These are phyloP conservation scores for Penicillium roqueforti DNA, from an alignment of 495 filamentous ascomycete species.

Conservation along the genomic window DNA sequence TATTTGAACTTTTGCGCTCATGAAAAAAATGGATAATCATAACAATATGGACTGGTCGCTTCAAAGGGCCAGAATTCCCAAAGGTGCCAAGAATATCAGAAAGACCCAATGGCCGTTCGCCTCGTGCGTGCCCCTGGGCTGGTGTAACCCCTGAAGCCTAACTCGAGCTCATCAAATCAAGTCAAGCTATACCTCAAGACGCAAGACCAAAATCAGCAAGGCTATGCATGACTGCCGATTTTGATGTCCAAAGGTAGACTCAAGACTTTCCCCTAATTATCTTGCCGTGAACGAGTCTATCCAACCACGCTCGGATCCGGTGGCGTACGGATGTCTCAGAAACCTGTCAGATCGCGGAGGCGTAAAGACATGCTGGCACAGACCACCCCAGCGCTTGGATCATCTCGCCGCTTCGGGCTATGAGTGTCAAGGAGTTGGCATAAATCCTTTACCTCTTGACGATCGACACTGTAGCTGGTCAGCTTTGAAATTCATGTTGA, in stretches of 20 bases:
- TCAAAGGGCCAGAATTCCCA: conserved; percentile 22
- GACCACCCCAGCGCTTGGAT: conserved; percentile 29
- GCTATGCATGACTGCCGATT: conserved; percentile 9
- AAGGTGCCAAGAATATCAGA: conserved; percentile 22
- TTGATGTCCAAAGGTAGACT: conserved; percentile 23
- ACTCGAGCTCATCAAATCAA: conserved; percentile 6
- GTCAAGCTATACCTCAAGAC: conserved; percentile 1
- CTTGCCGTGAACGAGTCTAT: conserved; percentile 34
- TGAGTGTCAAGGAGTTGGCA: conserved; percentile 19
- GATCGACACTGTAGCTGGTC: conserved; percentile 71
- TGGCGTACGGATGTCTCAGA: conserved; percentile 29
- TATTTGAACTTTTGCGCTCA: conserved; percentile 26
- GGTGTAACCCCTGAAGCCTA: conserved; percentile 10
- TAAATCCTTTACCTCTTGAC: conserved; percentile 71
- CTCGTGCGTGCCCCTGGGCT: conserved; percentile 7
- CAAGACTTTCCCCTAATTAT: conserved; percentile 24
- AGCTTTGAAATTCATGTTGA: conserved; percentile 26
- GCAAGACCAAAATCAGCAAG: conserved; percentile 18
- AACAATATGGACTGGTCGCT: conserved; percentile 30
- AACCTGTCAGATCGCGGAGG: conserved; percentile 23
- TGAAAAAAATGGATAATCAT: conserved; percentile 22
- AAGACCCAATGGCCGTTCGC: conserved; percentile 4
- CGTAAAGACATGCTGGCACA: conserved; percentile 23
- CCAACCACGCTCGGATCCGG: conserved; percentile 25
- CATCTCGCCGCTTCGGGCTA: conserved; percentile 28